Evolutionary conservation across 768 basidiomycete species (phyloP), one percentile per base, ranked within the genome.

Genomic region (Pisolithus marmoratus): DNA sequence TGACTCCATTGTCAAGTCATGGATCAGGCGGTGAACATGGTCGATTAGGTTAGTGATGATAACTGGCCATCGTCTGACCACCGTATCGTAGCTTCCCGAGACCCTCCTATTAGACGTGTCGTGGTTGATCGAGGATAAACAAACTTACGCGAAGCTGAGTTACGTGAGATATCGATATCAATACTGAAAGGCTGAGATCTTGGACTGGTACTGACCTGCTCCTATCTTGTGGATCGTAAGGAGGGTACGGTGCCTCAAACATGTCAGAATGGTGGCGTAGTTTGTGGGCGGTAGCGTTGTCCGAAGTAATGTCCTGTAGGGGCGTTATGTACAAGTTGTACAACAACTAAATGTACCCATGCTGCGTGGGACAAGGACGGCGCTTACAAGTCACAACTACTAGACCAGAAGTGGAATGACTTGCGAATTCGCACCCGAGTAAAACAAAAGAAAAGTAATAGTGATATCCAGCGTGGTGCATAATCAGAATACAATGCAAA

Each of bases 21-120:
- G 86, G 55, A 84, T 85, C 47, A 75, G 63, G 41, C 79, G 76
- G 57, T 85, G 78, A 38, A 94, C 60, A 37, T 81, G 79, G 65
- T 90, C 86, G 51, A 93, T 82, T 36, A 90, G 73, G 3, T 70
- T 73, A 1, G 90, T 89, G 43, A 93, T 76, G 56, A 94, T 92
- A 34, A 85, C 74, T 2, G 85, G 85, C 83, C 88, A 89, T 51
- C 86, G 74, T 62, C 77, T 82, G 40, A 83, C 64, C 12, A 90
- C 84, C 0, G 87, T 89, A 54, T 84, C 81, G 59, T 84, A 42
- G 22, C 41, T 42, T 42, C 22, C 20, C 41, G 11, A 24, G 23
- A 24, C 20, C 5, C 12, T 11, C 41, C 20, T 5, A 40, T 42
- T 22, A 42, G 41, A 42, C 4, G 41, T 42, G 41, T 22, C 19